phyloP scores from a whole-genome alignment of 2,329 filamentous ascomycete genomes.

The Aspergillus proliferans region DNA sequence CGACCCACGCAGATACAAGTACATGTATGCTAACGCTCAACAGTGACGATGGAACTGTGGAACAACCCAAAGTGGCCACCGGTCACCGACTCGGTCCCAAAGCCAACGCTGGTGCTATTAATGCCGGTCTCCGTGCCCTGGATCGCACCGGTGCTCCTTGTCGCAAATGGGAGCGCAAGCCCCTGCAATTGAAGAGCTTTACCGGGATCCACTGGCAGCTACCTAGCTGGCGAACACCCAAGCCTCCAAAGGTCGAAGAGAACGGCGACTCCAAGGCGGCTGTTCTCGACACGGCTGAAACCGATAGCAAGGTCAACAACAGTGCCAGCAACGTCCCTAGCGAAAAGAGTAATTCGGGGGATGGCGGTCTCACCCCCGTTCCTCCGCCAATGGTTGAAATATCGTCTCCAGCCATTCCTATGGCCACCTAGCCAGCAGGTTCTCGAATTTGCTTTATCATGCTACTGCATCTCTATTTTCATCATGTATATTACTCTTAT shows the following conservation, averaged over 20 bases:
- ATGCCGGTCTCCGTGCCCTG: constrained; percentile 87
- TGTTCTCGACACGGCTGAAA: constrained; percentile 50
- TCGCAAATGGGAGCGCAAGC: constrained; percentile 80
- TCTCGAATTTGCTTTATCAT: neutral
- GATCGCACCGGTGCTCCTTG: constrained; percentile 89
- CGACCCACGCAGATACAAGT: neutral
- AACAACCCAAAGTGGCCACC: constrained; percentile 36
- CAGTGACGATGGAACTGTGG: constrained; percentile 48
- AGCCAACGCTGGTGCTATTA: constrained; percentile 95
- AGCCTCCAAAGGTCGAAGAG: constrained; percentile 42
- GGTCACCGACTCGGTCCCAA: constrained; percentile 88
- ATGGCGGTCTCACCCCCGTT: constrained; percentile 41
- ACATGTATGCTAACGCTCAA: constrained; percentile 2
- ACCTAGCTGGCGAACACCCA: constrained; percentile 66
- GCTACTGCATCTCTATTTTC: constrained; percentile 5
- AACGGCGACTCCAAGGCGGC: constrained; percentile 54
- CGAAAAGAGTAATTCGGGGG: constrained; percentile 54
- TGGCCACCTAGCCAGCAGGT: constrained; percentile 27
- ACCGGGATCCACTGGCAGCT: constrained; percentile 80
- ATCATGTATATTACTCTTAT: constrained; percentile 22
- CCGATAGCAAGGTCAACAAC: constrained; percentile 52
- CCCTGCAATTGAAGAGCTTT: constrained; percentile 83
- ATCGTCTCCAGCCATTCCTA: constrained; percentile 43
- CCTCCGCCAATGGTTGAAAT: constrained; percentile 46
- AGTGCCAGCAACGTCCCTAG: constrained; percentile 52